These are phyloP conservation scores for Cyclostephanos tholiformis DNA, from an alignment of 108 stramenopile species.

Conservation along the genomic window DNA sequence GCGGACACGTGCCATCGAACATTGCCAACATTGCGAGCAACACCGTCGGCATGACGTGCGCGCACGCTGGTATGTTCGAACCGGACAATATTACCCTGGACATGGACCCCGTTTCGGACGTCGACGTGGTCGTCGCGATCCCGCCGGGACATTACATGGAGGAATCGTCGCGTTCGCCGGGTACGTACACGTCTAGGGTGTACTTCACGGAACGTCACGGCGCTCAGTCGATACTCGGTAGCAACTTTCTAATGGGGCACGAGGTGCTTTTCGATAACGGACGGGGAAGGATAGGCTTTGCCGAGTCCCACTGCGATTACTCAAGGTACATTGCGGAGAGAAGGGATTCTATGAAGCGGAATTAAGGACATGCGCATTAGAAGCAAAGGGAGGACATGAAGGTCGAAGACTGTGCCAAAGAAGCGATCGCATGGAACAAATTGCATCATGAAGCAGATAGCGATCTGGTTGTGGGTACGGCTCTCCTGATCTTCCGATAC, in stretches of 20 bases:
- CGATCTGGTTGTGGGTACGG: too few relatives aligned
- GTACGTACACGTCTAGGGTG: constrained; percentile 60
- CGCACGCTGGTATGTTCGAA: constrained; percentile 28
- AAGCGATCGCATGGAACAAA: background rate
- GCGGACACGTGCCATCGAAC: constrained; percentile 17
- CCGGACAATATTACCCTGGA: background rate
- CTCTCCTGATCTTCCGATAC: too few relatives aligned
- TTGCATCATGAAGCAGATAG: too few relatives aligned
- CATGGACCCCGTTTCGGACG: background rate
- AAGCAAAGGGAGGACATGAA: background rate
- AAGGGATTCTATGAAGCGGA: constrained; percentile 10
- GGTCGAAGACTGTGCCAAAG: background rate
- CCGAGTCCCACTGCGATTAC: constrained; percentile 56
- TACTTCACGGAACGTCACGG: constrained; percentile 79
- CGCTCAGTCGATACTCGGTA: constrained; percentile 65
- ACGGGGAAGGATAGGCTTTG: constrained; percentile 61
- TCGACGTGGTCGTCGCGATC: constrained; percentile 78
- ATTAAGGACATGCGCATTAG: background rate
- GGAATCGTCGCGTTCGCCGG: constrained; percentile 36
- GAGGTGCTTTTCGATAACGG: constrained; percentile 86
- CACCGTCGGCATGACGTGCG: constrained; percentile 27
- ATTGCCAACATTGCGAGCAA: background rate
- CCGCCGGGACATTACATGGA: constrained; percentile 87
- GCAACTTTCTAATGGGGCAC: constrained; percentile 92
- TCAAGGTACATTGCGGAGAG: constrained; percentile 19